A percentile compares a stretch with the other conserved stretches of the same genome.
Evolutionary conservation across 257 asterid species (phyloP).

Genomic region (Solanum boliviense): DNA sequence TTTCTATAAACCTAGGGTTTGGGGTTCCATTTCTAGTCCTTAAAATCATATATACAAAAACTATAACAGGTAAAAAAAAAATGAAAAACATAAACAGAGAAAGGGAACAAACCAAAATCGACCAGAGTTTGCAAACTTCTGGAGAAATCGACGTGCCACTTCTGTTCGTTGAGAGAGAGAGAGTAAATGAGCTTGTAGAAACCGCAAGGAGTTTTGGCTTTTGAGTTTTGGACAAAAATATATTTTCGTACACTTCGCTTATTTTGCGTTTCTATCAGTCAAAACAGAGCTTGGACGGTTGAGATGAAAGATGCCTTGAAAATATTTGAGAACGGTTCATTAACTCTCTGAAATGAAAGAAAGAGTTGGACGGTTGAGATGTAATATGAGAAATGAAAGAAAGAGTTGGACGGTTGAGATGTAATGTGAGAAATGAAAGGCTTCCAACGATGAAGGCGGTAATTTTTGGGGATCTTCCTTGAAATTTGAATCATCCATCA

Average conservation of each 20-base stretch:
- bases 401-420: neutral
- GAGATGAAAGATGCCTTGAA: neutral
- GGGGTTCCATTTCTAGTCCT: neutral
- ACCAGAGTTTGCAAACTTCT: neutral
- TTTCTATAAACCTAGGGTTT: neutral
- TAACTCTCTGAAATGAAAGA: neutral
- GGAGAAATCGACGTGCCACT: neutral
- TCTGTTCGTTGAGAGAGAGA: neutral
- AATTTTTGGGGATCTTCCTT: neutral
- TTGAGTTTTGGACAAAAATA: neutral
- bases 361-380: neutral
- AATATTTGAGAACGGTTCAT: neutral
- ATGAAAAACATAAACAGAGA: neutral
- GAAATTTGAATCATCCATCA: neutral
- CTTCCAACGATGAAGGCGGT: neutral
- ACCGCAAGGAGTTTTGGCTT: neutral
- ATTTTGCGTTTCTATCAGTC: neutral
- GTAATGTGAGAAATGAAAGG: neutral
- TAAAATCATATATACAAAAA: neutral
- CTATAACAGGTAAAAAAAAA: neutral
- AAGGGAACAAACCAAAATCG: neutral
- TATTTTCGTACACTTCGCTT: neutral
- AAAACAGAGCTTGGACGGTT: neutral
- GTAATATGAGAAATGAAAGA: neutral
- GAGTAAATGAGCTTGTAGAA: neutral